These are phyloP conservation scores for Eimeria tenella DNA, from an alignment of 169 alveolate species.

Conservation along the genomic window DNA sequence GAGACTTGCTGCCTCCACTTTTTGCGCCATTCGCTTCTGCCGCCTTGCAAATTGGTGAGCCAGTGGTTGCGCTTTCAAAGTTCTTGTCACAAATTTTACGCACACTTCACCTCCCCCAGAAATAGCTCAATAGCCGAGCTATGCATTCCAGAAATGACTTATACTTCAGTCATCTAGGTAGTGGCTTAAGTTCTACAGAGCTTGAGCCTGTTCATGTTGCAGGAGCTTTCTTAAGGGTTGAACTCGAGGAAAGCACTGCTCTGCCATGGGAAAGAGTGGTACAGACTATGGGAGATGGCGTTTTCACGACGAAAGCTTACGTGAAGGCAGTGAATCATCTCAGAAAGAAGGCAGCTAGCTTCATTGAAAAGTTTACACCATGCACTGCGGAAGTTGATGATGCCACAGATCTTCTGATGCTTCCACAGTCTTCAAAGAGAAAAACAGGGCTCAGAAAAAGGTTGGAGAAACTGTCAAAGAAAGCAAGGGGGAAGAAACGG, in stretches of 20 bases:
- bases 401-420: slow-evolving; percentile 38
- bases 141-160: background rate
- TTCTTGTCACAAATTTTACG: too few relatives aligned
- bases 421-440: background rate
- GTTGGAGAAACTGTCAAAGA: background rate
- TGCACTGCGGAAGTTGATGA: slow-evolving; percentile 30
- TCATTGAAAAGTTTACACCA: slow-evolving; percentile 17
- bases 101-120: too few relatives aligned
- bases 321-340: slow-evolving; percentile 34
- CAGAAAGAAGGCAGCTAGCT: background rate
- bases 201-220: background rate
- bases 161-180: background rate
- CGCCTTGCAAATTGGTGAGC: slow-evolving; percentile 66
- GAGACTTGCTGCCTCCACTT: slow-evolving; percentile 57
- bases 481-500: background rate
- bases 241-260: slow-evolving; percentile 53
- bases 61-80: background rate
- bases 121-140: background rate
- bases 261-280: slow-evolving; percentile 56
- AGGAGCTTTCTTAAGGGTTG: slow-evolving; percentile 60
- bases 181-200: background rate
- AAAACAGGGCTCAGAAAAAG: background rate
- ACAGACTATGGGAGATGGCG: slow-evolving; percentile 55
- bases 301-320: background rate
- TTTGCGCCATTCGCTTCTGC: slow-evolving; percentile 43